Evolutionary conservation across 129 eudicot species (phyloP).

Genomic region (Centrapalus pauciflorus): DNA sequence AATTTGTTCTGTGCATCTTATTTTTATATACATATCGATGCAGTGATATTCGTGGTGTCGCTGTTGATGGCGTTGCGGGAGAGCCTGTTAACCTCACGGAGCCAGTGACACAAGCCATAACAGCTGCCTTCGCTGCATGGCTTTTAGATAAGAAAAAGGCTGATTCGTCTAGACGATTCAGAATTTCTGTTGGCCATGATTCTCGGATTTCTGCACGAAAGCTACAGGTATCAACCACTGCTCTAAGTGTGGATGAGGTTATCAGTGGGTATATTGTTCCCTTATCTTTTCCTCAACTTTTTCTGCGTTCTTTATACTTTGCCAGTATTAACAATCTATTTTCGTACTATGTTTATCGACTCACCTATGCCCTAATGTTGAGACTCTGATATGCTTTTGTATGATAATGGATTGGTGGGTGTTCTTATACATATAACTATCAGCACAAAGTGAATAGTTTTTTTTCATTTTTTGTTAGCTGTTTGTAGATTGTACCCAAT

Average conservation of each 20-base stretch:
- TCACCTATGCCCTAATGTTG: too few relatives aligned
- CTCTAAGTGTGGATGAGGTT: not conserved
- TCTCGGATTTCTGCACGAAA: slow-evolving; percentile 86
- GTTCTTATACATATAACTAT: too few relatives aligned
- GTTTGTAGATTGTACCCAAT: too few relatives aligned
- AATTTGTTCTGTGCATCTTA: not conserved
- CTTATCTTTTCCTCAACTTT: not conserved
- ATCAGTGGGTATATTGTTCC: not conserved
- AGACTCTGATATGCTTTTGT: not conserved
- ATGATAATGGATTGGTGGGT: not conserved
- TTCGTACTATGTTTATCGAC: not conserved
- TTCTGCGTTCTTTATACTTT: not conserved
- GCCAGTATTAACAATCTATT: not conserved
- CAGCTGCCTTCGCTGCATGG: slow-evolving; percentile 94
- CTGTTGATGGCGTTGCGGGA: slow-evolving; percentile 91
- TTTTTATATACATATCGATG: not conserved
- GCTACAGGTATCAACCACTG: slow-evolving; percentile 53
- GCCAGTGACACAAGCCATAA: slow-evolving; percentile 92
- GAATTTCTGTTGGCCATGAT: slow-evolving; percentile 84
- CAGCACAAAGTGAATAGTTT: too few relatives aligned
- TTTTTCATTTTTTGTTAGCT: too few relatives aligned
- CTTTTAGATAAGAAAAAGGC: slow-evolving; percentile 62
- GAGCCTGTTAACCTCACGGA: slow-evolving; percentile 89
- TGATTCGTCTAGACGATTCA: slow-evolving; percentile 50
- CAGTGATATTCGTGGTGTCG: slow-evolving; percentile 99